Percentiles rank a stretch among this genome's conserved stretches.
phyloP scores from a whole-genome alignment of 805 yeast species.

The Candida takata region DNA sequence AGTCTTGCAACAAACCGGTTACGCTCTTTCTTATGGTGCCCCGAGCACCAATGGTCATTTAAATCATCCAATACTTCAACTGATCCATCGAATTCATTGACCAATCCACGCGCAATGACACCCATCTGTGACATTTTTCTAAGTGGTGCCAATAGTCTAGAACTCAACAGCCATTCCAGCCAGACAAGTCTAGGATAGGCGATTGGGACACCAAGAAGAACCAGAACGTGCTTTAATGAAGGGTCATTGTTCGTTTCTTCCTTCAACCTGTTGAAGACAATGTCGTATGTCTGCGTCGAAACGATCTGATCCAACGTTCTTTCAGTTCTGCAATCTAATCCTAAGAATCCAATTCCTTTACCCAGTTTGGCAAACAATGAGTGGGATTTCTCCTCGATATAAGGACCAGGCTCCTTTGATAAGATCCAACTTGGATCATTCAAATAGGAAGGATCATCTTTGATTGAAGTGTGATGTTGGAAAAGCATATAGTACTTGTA shows the following conservation, averaged over 20 bases:
- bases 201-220: conserved; percentile 91
- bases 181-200: conserved; percentile 92
- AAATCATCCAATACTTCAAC: conserved; percentile 89
- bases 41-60: conserved; percentile 95
- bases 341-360: conserved; percentile 59
- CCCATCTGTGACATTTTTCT: conserved; percentile 56
- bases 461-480: conserved; percentile 71
- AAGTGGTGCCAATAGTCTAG: conserved; percentile 55
- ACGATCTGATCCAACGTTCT: conserved; percentile 58
- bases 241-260: conserved; percentile 45
- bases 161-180: conserved; percentile 71
- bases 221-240: conserved; percentile 64
- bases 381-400: conserved; percentile 56
- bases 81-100: conserved; percentile 88
- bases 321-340: conserved; percentile 92
- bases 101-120: conserved; percentile 59
- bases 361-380: conserved; percentile 74
- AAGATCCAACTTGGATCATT: conserved; percentile 55
- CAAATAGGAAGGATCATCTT: conserved; percentile 32
- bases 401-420: conserved; percentile 56
- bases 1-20: conserved; percentile 57
- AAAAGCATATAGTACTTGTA: conserved; percentile 83
- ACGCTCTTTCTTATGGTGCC: conserved; percentile 79
- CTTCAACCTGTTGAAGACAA: conserved; percentile 52
- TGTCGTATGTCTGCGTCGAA: conserved; percentile 45